phyloP scores from a whole-genome alignment of 768 basidiomycete genomes.

The Termitomyces sp. region DNA sequence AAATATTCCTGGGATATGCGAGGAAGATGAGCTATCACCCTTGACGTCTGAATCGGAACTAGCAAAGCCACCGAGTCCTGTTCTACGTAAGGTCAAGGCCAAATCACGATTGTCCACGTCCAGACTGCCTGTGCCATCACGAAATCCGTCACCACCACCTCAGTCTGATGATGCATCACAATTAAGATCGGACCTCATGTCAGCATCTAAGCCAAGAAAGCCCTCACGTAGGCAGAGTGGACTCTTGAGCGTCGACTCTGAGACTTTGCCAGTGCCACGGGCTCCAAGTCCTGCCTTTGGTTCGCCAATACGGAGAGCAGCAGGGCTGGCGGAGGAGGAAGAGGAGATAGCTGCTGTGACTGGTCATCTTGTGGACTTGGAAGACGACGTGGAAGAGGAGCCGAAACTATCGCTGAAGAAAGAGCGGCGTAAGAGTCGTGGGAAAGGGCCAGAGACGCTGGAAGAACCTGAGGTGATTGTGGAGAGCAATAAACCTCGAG shows the following conservation, averaged over 20 bases:
- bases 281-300: slow-evolving; percentile 67
- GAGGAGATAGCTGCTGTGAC: slow-evolving; percentile 37
- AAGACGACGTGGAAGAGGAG: slow-evolving; percentile 25
- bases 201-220: slow-evolving; percentile 29
- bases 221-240: slow-evolving; percentile 46
- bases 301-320: slow-evolving; percentile 51
- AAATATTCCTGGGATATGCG: slow-evolving; percentile 58
- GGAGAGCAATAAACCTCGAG: slow-evolving; percentile 11
- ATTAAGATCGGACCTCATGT: slow-evolving; percentile 18
- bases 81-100: slow-evolving; percentile 35
- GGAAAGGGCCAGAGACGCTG: slow-evolving; percentile 31
- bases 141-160: slow-evolving; percentile 33
- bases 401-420: slow-evolving; percentile 27
- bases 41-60: slow-evolving; percentile 39
- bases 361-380: slow-evolving; percentile 28
- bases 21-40: slow-evolving; percentile 55
- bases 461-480: slow-evolving; percentile 17
- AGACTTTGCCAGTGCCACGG: slow-evolving; percentile 39
- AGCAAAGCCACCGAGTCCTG: slow-evolving; percentile 31
- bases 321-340: slow-evolving; percentile 53
- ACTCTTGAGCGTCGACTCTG: slow-evolving; percentile 40
- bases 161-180: slow-evolving; percentile 20
- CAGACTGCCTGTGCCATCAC: slow-evolving; percentile 42
- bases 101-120: slow-evolving; percentile 46
- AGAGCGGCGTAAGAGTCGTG: slow-evolving; percentile 42